These are phyloP conservation scores for Cladosporium sp. DNA, from an alignment of 2,329 filamentous ascomycete genomes.

Conservation along the genomic window DNA sequence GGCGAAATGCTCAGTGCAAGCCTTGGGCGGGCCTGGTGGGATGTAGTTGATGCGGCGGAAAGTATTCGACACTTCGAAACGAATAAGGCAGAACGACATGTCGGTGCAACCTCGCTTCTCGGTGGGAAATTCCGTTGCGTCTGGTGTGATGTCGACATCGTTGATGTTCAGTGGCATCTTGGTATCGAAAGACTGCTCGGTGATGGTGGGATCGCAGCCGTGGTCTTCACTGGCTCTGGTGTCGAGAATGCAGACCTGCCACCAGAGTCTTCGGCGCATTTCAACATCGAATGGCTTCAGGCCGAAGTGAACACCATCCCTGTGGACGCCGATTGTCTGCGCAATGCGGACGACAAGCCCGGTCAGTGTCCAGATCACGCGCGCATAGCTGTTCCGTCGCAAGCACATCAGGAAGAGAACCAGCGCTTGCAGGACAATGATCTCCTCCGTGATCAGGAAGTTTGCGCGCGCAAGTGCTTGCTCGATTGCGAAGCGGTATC, in stretches of 20 bases:
- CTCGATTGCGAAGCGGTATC: conserved; percentile 58
- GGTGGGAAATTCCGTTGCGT: conserved; percentile 43
- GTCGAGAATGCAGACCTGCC: conserved; percentile 54
- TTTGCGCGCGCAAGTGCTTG: conserved; percentile 58
- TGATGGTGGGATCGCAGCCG: conserved; percentile 55
- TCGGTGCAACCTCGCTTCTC: conserved; percentile 50
- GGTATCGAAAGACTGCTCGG: conserved; percentile 55
- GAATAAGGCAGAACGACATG: conserved; percentile 52
- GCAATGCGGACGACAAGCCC: conserved; percentile 54
- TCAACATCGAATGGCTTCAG: conserved; percentile 56
- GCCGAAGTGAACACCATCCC: conserved; percentile 50
- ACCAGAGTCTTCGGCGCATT: conserved; percentile 55
- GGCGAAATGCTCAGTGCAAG: conserved; percentile 38
- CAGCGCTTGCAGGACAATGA: conserved; percentile 57
- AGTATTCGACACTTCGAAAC: conserved; percentile 46
- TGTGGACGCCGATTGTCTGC: conserved; percentile 54
- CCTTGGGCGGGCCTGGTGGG: conserved; percentile 36
- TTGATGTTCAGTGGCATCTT: conserved; percentile 53
- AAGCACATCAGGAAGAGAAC: conserved; percentile 55
- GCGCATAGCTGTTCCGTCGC: conserved; percentile 45
- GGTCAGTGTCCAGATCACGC: conserved; percentile 53
- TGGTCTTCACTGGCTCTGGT: conserved; percentile 57
- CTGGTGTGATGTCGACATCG: conserved; percentile 46
- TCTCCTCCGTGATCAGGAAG: conserved; percentile 56
- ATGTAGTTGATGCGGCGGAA: conserved; percentile 41